Evolutionary conservation across 192 early-diverging fungal genomes (phyloP), one percentile per base, ranked within the genome.

Genomic region (Funneliformis geosporum): DNA sequence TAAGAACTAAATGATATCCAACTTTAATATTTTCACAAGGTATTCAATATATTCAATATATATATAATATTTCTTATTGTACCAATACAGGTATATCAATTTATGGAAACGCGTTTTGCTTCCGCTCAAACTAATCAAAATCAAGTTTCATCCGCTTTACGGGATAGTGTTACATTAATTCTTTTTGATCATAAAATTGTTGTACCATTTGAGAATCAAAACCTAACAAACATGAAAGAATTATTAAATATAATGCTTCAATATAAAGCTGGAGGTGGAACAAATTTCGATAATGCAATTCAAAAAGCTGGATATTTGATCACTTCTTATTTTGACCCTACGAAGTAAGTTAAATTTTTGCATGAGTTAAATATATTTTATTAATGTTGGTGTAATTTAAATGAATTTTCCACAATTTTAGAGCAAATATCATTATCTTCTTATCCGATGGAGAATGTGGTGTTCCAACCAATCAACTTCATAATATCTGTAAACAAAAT

Each of bases 381-480:
- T 46, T 28, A 73, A 50, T 39, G 8, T 69, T 5, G 2, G 12
- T 60, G 60, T 79, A 28, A 43, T 8, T 28, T 27, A 73, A 21
- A 50, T 9, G 28, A 0, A 43, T 28, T 42, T 43, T 12, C 50
- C 11, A 64, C n/a, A n/a, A n/a, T 61, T 66, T 18, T 39, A 81
- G 80, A 25, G 28, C 10, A 27, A 74, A 74, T 76, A 3, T 81
- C 8, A 76, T 81, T 40, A 76, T 81, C 25, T 81, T 81, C 38
- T 38, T 81, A 60, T 81, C 80, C 4, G 80, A 81, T 65, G 80
- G 80, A 18, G 27, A 60, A 66, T 12, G 33, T 42, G 1, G 1
- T 27, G 8, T 39, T 14, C 80, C 80, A 21, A 55, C 23, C 14
- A 16, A 23, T n/a, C 43, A 66, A 69, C 59, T 70, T n/a, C 25